Evolutionary conservation across 1,284 basidiomycete genomes (phyloP).

Genomic region (Apiotrichum porosum): DNA sequence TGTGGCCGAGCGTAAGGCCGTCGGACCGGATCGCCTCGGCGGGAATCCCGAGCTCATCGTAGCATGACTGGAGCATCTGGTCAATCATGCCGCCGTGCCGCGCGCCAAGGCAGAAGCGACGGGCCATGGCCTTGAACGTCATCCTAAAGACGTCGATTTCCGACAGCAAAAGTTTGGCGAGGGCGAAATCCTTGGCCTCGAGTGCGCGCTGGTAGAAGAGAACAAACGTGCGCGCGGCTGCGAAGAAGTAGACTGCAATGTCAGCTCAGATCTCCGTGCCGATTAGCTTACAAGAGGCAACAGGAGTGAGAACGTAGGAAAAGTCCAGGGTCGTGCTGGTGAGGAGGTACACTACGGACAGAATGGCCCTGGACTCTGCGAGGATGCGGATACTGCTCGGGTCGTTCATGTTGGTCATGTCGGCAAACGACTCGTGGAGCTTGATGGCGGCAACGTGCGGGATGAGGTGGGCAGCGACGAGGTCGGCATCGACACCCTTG

Average conservation of each 20-base stretch:
- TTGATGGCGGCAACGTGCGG: conserved; percentile 33
- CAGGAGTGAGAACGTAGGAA: conserved; percentile 22
- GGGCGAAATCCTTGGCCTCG: conserved; percentile 16
- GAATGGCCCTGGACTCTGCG: conserved; percentile 24
- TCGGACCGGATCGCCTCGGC: neutral
- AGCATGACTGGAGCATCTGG: conserved; percentile 10
- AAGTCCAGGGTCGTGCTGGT: conserved; percentile 31
- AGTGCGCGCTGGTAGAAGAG: conserved; percentile 34
- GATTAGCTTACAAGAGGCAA: conserved; percentile 27
- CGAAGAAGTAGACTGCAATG: conserved; percentile 22
- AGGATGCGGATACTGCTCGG: conserved; percentile 24
- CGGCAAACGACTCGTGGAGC: conserved; percentile 41
- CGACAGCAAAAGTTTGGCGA: conserved; percentile 18
- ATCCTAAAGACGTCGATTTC: conserved; percentile 40
- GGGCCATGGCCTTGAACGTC: conserved; percentile 18
- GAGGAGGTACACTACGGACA: conserved; percentile 30
- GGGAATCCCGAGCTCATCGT: conserved; percentile 1
- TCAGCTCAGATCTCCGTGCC: neutral
- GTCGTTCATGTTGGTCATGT: conserved; percentile 25
- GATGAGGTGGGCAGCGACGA: conserved; percentile 32
- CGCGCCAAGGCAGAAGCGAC: conserved; percentile 25
- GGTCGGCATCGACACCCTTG: conserved; percentile 33
- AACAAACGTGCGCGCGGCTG: conserved; percentile 29
- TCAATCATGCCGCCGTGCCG: conserved; percentile 29
- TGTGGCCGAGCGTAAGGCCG: neutral